A percentile compares a stretch with the other conserved stretches of the same genome.
Conservation (phyloP, 176 grass and related monocot species). For the Juncus effusus region DNA sequence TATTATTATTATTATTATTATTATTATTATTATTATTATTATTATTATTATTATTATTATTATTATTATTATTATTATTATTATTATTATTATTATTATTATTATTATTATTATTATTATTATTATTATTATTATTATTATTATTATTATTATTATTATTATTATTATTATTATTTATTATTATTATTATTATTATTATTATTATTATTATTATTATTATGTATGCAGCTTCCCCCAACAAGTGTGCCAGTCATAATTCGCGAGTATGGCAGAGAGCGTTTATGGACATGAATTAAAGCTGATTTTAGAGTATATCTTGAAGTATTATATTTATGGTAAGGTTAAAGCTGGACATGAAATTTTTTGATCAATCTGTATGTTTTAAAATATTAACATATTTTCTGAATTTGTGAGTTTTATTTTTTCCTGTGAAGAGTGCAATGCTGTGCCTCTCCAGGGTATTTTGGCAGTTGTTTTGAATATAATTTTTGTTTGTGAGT, state of each 20-base stretch:
- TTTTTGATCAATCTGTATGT: conserved; percentile 18
- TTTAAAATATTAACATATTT: conserved; percentile 34
- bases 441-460: conserved; percentile 2
- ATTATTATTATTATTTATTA: background rate
- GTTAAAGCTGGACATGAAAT: conserved; percentile 13
- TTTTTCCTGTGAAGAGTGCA: conserved; percentile 29
- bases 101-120: conserved; percentile 1
- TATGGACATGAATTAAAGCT: conserved; percentile 43
- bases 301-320: conserved; percentile 12
- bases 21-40: conserved; percentile 9
- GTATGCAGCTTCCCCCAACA: conserved; percentile 74
- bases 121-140: conserved; percentile 9
- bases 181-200: background rate
- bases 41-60: background rate
- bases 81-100: conserved; percentile 19
- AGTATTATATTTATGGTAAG: conserved; percentile 32
- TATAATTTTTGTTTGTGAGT: background rate
- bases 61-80: background rate
- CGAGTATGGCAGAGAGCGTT: conserved; percentile 70
- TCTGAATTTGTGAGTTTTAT: conserved; percentile 9
- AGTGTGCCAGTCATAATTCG: conserved; percentile 84
- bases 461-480: background rate
- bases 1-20: background rate
- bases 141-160: conserved; percentile 7
- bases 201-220: conserved; percentile 17